Evolutionary conservation across 2,329 filamentous ascomycete genomes (phyloP).

Genomic region (Diaporthe australafricana): DNA sequence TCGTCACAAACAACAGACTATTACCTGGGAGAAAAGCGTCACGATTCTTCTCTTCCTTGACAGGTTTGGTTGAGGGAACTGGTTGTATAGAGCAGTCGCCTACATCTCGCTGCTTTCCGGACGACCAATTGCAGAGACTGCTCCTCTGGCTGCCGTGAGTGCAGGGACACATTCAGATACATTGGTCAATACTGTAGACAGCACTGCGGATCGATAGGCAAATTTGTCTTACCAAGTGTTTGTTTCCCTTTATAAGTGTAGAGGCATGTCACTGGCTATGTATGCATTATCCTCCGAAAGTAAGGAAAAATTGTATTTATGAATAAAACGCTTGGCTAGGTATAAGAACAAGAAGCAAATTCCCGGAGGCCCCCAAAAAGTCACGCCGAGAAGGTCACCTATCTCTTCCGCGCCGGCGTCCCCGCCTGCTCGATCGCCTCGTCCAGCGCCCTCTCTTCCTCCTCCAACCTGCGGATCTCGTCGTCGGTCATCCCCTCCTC

Average conservation of each 20-base stretch:
- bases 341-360: neutral
- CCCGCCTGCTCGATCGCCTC: slow-evolving; percentile 64
- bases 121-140: too few relatives aligned
- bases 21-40: too few relatives aligned
- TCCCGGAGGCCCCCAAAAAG: neutral
- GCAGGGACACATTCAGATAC: neutral
- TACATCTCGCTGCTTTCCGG: too few relatives aligned
- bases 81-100: too few relatives aligned
- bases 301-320: neutral
- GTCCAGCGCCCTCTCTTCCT: slow-evolving; percentile 69
- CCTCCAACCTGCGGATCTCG: slow-evolving; percentile 66
- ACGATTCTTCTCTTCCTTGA: too few relatives aligned
- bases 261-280: neutral
- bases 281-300: neutral
- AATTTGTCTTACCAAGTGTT: too few relatives aligned
- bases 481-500: slow-evolving; percentile 72
- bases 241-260: neutral
- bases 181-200: neutral
- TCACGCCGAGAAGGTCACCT: neutral
- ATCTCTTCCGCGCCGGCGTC: slow-evolving; percentile 17
- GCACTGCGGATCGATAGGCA: too few relatives aligned
- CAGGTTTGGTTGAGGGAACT: too few relatives aligned
- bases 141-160: neutral
- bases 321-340: slow-evolving; percentile 4
- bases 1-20: too few relatives aligned